Evolutionary conservation across 495 filamentous ascomycete species (phyloP).

Genomic region (Glutinoglossum americanum): DNA sequence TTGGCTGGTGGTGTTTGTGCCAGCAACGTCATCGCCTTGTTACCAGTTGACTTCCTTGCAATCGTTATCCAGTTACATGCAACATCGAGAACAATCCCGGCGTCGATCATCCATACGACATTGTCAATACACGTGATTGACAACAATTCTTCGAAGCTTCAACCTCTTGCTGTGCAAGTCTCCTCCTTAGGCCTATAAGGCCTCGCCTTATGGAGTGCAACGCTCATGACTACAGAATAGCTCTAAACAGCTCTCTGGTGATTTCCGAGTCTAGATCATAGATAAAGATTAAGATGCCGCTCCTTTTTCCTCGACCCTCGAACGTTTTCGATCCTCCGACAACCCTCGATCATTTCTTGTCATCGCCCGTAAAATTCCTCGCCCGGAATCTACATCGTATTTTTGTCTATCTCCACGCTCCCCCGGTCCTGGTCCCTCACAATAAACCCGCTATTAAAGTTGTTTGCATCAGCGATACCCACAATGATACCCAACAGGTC

Average conservation of each 20-base stretch:
- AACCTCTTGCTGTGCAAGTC: neutral
- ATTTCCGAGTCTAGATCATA: neutral
- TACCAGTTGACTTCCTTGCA: neutral
- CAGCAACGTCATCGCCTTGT: neutral
- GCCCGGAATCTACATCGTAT: conserved; percentile 32
- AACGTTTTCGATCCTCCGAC: conserved; percentile 29
- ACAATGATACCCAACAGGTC: conserved; percentile 36
- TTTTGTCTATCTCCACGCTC: conserved; percentile 39
- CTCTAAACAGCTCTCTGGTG: neutral
- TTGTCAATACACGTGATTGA: neutral
- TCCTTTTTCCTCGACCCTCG: conserved; percentile 12
- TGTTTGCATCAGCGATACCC: conserved; percentile 83
- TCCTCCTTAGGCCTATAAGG: neutral
- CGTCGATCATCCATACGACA: neutral
- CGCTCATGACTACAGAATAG: neutral
- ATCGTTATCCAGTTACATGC: neutral
- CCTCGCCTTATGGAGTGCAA: neutral
- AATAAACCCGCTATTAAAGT: conserved; percentile 39
- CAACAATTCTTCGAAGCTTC: neutral
- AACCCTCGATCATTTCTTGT: conserved; percentile 24
- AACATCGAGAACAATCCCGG: neutral
- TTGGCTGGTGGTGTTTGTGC: neutral
- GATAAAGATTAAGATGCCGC: neutral
- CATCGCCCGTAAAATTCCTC: conserved; percentile 27
- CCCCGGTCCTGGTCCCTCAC: conserved; percentile 30